Base-by-base conservation (phyloP, 2,329 filamentous ascomycete genomes). In the Alternaria postmessia region DNA sequence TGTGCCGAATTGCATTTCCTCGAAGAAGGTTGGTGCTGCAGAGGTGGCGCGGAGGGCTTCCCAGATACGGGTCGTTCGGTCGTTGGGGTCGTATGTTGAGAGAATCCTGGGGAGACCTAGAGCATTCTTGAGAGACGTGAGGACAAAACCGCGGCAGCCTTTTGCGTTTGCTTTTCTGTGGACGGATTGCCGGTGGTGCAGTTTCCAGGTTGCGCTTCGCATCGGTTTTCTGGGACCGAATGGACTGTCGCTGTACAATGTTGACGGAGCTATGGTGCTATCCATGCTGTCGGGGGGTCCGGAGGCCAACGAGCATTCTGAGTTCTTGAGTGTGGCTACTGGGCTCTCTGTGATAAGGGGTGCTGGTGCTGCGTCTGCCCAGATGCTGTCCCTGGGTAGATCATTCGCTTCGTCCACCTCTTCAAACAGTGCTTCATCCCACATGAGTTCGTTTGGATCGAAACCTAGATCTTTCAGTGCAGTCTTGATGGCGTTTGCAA, bases 11-110 rank as follows among this genome's bases (percentile, higher is more conserved):
- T 79, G 74, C 73, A 85, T 85, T 7, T 82, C 81, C 61, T 83
- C 83, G 72, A 86, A 86, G 61, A 81, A 83, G 1, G 75, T 78
- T 3, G 84, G 83, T 4, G 82, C 81, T 5, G 84, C 82, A 2
- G 82, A 80, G 1, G 84, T 84, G 6, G 84, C 84, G 16, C 84
- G 78, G 3, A 83, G 79, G 58, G 83, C 82, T 75, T 87, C 81
- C 82, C 84, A 86, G 4, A 82, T 79, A 28, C 66, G 49, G 4
- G 76, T 79, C 8, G 71, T 73, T 1, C 75, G 73, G 60, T 80
- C 77, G 39, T 79, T 79, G 18, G 78, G 75, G 49, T 80, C 77
- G 52, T 79, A 80, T 0, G 78, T 79, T 1, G 73, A 75, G 7
- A 80, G 62, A 4, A 79, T 73, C 22, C 75, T 63, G 1, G 78